phyloP scores from a whole-genome alignment of 257 asterid genomes.

The Solanum appendiculatum region DNA sequence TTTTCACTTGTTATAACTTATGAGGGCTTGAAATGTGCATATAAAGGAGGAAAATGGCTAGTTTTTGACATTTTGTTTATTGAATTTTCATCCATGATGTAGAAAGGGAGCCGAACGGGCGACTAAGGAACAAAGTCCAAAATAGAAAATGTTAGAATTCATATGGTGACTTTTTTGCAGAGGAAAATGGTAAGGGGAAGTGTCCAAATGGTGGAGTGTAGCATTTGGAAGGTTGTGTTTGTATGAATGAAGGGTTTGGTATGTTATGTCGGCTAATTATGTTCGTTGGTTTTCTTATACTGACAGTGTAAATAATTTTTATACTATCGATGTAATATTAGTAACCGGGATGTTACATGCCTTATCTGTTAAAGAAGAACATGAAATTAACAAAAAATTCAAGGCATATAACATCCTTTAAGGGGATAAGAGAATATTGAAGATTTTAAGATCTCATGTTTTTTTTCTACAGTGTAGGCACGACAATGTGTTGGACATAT shows the following conservation, averaged over 20 bases:
- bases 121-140: constrained; percentile 2
- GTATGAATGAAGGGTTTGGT: constrained; percentile 4
- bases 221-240: constrained; percentile 4
- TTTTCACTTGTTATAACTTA: background rate
- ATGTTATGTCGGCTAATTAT: background rate
- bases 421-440: background rate
- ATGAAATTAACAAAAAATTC: background rate
- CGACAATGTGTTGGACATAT: background rate
- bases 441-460: background rate
- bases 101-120: background rate
- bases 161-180: background rate
- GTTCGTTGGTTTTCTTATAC: background rate
- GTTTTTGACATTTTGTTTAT: background rate
- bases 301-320: background rate
- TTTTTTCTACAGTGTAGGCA: background rate
- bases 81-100: background rate
- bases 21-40: background rate
- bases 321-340: background rate
- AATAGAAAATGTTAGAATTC: background rate
- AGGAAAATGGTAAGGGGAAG: background rate
- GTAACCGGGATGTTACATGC: background rate
- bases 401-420: background rate
- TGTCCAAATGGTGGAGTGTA: background rate
- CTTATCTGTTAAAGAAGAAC: background rate
- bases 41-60: background rate